These are phyloP conservation scores for Pythium vanterpoolii DNA, from an alignment of 352 stramenopile genomes.

Conservation along the genomic window DNA sequence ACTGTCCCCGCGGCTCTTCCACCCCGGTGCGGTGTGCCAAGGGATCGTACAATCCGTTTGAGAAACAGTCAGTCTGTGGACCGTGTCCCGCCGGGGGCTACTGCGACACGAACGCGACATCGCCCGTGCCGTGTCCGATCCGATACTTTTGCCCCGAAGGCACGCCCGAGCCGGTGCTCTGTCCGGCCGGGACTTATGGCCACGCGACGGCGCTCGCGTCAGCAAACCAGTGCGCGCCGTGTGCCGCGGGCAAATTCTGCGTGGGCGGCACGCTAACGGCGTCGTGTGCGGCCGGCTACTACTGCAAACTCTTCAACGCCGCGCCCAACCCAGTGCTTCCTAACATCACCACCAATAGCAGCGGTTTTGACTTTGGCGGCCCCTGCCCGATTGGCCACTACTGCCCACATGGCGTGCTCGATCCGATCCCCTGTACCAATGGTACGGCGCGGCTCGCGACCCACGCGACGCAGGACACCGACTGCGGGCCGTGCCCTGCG, in stretches of 20 bases:
- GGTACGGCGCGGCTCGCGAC: slow-evolving; percentile 50
- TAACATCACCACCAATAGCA: slow-evolving; percentile 13
- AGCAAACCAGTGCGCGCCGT: slow-evolving; percentile 58
- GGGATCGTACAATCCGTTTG: slow-evolving; percentile 62
- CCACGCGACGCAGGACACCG: slow-evolving; percentile 43
- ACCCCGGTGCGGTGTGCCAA: slow-evolving; percentile 51
- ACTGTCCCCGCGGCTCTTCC: slow-evolving; percentile 60
- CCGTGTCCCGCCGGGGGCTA: slow-evolving; percentile 61
- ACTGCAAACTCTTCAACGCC: slow-evolving; percentile 70
- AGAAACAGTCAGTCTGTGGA: slow-evolving; percentile 40
- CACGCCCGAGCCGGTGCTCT: slow-evolving; percentile 45
- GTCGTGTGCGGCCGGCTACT: slow-evolving; percentile 79
- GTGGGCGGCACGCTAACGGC: slow-evolving; percentile 63
- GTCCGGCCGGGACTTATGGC: slow-evolving; percentile 79
- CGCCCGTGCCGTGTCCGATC: slow-evolving; percentile 47
- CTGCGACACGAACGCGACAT: slow-evolving; percentile 60
- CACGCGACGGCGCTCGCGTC: slow-evolving; percentile 39
- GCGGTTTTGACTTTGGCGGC: slow-evolving; percentile 47
- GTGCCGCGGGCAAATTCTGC: slow-evolving; percentile 75
- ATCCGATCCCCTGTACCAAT: slow-evolving; percentile 65
- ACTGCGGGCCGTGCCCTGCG: slow-evolving; percentile 75
- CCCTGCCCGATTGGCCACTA: slow-evolving; percentile 76
- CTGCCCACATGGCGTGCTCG: slow-evolving; percentile 63
- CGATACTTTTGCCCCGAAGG: slow-evolving; percentile 72
- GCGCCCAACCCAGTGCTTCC: slow-evolving; percentile 40